These are phyloP conservation scores for Emergomyces pasteurianus DNA, from an alignment of 2,329 filamentous ascomycete genomes.

Conservation along the genomic window DNA sequence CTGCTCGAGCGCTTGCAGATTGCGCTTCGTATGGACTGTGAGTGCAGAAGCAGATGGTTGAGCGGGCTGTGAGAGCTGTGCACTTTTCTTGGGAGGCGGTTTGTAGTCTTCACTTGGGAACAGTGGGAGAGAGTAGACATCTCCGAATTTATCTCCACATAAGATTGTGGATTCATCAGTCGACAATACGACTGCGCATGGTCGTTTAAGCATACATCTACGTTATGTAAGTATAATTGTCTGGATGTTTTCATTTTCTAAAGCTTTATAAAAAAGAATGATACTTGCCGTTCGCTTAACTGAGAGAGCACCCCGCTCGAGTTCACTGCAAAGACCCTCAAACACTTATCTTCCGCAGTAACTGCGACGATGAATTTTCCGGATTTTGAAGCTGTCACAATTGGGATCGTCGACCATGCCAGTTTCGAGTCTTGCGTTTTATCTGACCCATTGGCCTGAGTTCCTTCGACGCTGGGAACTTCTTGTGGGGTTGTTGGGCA, in stretches of 20 bases:
- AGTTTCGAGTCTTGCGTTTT: constrained; percentile 7
- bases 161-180: constrained; percentile 61
- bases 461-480: constrained; percentile 12
- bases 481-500: constrained; percentile 19
- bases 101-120: constrained; percentile 32
- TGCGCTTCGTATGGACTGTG: constrained; percentile 52
- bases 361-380: constrained; percentile 61
- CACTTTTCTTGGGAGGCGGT: constrained; percentile 21
- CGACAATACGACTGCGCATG: constrained; percentile 61
- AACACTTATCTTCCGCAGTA: constrained; percentile 81
- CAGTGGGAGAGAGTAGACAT: constrained; percentile 81
- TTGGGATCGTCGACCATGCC: constrained; percentile 51
- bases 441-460: constrained; percentile 12
- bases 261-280: neutral
- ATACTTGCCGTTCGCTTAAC: constrained; percentile 56
- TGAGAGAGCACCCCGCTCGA: constrained; percentile 50
- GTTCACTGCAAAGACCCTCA: constrained; percentile 68
- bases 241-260: neutral
- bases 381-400: constrained; percentile 52
- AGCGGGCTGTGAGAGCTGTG: constrained; percentile 25
- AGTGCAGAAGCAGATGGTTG: constrained; percentile 44
- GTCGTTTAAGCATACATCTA: constrained; percentile 80
- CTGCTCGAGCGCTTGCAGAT: constrained; percentile 44
- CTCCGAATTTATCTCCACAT: constrained; percentile 88
- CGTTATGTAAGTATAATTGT: constrained; percentile 18